phyloP scores from a whole-genome alignment of 352 stramenopile genomes.

The Pythium dissimile region DNA sequence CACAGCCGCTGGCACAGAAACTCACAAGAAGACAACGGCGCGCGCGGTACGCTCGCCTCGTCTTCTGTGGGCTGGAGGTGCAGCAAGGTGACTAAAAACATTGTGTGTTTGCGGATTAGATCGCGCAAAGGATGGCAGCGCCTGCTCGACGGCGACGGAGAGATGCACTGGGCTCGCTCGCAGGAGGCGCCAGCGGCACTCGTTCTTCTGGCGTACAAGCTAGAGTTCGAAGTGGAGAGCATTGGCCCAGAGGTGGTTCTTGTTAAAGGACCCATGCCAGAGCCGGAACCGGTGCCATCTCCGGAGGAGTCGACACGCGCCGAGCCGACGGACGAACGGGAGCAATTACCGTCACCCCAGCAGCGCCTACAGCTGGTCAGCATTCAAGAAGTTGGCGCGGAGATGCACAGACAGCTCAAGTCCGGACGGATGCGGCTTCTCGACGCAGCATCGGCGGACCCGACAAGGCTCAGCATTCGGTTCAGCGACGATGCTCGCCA shows the following conservation, averaged over 20 bases:
- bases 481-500: not conserved
- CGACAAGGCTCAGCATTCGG: not conserved
- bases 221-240: not conserved
- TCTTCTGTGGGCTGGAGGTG: not conserved
- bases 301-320: not conserved
- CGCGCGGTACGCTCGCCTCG: not conserved
- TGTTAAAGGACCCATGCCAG: not conserved
- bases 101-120: too few species aligned
- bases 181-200: not conserved
- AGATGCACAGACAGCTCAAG: not conserved
- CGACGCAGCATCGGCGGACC: constrained; percentile 2
- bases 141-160: not conserved
- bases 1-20: not conserved
- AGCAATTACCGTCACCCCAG: not conserved
- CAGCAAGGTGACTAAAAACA: not conserved
- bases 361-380: not conserved
- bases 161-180: not conserved
- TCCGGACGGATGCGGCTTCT: not conserved
- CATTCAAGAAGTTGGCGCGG: not conserved
- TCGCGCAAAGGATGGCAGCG: constrained; percentile 11
- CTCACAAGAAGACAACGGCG: constrained; percentile 1
- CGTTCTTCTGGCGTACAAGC: not conserved
- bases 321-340: not conserved
- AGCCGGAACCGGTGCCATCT: not conserved
- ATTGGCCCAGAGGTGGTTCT: not conserved